Conservation (phyloP, 305 asterid genomes). For the Fraxinus sp. region DNA sequence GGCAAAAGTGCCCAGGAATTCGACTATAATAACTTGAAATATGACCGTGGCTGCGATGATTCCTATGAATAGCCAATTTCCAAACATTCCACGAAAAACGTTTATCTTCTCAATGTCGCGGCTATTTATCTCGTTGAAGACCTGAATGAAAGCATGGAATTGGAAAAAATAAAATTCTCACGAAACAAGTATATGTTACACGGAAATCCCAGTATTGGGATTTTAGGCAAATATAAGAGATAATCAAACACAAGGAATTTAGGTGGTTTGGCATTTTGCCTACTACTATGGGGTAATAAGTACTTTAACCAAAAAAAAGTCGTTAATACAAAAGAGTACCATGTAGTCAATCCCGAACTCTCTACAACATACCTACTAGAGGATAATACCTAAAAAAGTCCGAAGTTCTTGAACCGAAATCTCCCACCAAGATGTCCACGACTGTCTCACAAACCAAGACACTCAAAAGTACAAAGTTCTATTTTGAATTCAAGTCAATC, state of each 20-base stretch:
- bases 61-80: slow-evolving; percentile 65
- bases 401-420: not conserved
- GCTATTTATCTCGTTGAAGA: slow-evolving; percentile 93
- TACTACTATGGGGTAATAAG: not conserved
- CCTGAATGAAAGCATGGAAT: slow-evolving; percentile 40
- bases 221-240: not conserved
- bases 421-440: not conserved
- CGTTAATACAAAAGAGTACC: not conserved
- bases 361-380: not conserved
- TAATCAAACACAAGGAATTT: not conserved
- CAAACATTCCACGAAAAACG: slow-evolving; percentile 64
- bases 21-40: slow-evolving; percentile 82
- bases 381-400: not conserved
- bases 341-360: not conserved
- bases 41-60: slow-evolving; percentile 59
- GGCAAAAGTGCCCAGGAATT: slow-evolving; percentile 87
- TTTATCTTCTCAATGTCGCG: slow-evolving; percentile 90
- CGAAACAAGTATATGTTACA: not conserved
- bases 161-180: not conserved
- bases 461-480: not conserved
- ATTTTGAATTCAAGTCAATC: not conserved
- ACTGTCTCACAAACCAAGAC: not conserved
- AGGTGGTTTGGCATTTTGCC: not conserved
- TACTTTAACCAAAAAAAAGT: not conserved
- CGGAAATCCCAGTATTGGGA: not conserved